These are phyloP conservation scores for Caloboletus inedulis DNA, from an alignment of 1,284 basidiomycete species.

Conservation along the genomic window DNA sequence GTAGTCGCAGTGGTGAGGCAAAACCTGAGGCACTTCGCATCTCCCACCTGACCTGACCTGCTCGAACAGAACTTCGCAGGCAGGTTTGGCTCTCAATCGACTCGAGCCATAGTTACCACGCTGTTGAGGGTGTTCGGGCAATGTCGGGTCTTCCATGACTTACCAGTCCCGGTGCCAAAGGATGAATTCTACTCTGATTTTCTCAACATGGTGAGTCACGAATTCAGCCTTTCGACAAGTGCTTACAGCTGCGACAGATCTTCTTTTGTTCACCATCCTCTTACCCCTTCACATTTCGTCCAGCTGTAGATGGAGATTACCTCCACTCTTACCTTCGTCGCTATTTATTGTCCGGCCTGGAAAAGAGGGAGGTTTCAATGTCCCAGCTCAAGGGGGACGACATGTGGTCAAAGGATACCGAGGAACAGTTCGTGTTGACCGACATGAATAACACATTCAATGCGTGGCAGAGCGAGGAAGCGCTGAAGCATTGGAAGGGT, in stretches of 20 bases:
- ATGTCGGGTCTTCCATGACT: slow-evolving; percentile 82
- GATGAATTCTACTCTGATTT: slow-evolving; percentile 54
- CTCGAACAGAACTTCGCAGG: slow-evolving; percentile 69
- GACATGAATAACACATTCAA: slow-evolving; percentile 60
- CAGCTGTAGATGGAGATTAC: slow-evolving; percentile 52
- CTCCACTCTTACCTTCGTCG: slow-evolving; percentile 65
- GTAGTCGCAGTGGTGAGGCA: slow-evolving; percentile 73
- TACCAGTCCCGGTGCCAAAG: slow-evolving; percentile 39
- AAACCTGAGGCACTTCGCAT: neutral
- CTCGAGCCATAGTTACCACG: slow-evolving; percentile 67
- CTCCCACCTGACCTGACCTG: slow-evolving; percentile 21
- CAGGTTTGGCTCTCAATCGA: slow-evolving; percentile 55
- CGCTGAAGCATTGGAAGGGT: slow-evolving; percentile 76
- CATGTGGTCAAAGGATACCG: slow-evolving; percentile 35
- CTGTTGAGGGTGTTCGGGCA: slow-evolving; percentile 62
- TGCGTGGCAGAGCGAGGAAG: slow-evolving; percentile 58
- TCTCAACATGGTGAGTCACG: slow-evolving; percentile 65
- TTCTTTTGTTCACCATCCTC: slow-evolving; percentile 72
- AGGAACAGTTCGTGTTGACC: slow-evolving; percentile 48
- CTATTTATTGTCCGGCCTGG: slow-evolving; percentile 45
- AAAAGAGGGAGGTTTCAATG: slow-evolving; percentile 54
- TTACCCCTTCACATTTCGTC: slow-evolving; percentile 62
- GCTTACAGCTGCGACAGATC: slow-evolving; percentile 46
- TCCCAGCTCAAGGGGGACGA: slow-evolving; percentile 42
- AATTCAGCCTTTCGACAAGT: neutral